phyloP scores from a whole-genome alignment of 1,284 basidiomycete species.

The Tilletia setariae region DNA sequence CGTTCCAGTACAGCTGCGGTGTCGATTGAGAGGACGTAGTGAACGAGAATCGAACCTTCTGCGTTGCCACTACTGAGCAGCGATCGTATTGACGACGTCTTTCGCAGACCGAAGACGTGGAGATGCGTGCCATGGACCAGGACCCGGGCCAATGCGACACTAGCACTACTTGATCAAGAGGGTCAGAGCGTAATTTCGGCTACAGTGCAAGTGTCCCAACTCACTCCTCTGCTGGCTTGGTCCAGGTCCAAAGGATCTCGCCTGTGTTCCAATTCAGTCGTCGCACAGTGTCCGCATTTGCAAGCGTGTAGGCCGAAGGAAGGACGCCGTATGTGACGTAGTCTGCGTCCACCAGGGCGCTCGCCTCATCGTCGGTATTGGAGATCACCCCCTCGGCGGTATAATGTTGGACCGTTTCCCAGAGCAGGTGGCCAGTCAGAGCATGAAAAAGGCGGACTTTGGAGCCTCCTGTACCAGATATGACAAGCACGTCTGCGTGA shows the following conservation, averaged over 20 bases:
- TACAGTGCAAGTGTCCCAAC: neutral
- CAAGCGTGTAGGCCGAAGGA: constrained; percentile 33
- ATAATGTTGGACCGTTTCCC: constrained; percentile 60
- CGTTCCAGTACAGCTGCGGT: neutral
- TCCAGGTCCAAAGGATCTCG: constrained; percentile 1
- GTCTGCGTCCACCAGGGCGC: constrained; percentile 28
- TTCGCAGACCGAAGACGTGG: constrained; percentile 32
- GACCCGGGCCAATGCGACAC: constrained; percentile 16
- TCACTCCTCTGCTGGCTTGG: constrained; percentile 4
- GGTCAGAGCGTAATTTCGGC: neutral
- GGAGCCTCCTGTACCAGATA: constrained; percentile 73
- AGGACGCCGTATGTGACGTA: constrained; percentile 29
- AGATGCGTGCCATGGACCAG: constrained; percentile 31
- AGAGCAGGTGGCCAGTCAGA: constrained; percentile 66
- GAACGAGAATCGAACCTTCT: neutral
- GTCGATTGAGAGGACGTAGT: constrained; percentile 11
- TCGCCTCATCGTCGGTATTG: constrained; percentile 10
- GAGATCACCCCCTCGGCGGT: constrained; percentile 29
- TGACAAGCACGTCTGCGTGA: constrained; percentile 60
- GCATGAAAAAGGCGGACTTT: constrained; percentile 70
- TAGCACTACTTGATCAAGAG: neutral
- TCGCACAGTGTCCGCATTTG: constrained; percentile 34
- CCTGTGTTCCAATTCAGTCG: constrained; percentile 17
- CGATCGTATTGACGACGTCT: constrained; percentile 21
- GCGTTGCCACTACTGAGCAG: neutral